These are phyloP conservation scores for Cardiospermum halicacabum DNA, from an alignment of 345 rosid genomes.

Conservation along the genomic window DNA sequence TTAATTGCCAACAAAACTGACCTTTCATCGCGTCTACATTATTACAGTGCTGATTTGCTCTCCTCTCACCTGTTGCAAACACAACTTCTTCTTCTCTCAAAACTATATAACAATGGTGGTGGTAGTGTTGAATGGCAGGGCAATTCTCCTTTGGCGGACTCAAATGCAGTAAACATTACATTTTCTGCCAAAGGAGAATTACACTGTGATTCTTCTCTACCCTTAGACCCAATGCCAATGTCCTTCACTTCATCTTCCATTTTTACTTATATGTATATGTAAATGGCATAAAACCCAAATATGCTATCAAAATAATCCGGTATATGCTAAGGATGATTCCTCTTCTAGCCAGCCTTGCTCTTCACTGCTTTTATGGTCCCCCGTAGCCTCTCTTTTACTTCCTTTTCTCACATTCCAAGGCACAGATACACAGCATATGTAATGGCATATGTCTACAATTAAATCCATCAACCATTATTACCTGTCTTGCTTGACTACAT, in stretches of 20 bases:
- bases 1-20: no score
- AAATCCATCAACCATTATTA: background rate
- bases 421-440: background rate
- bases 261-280: conserved; percentile 12
- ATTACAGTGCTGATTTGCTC: no score
- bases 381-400: conserved; percentile 12
- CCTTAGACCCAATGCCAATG: background rate
- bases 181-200: conserved; percentile 38
- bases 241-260: background rate
- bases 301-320: conserved; percentile 19
- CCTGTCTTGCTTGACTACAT: background rate
- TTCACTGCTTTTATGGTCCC: conserved; percentile 30
- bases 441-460: background rate
- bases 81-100: no score
- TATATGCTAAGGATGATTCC: conserved; percentile 36
- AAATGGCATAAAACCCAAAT: conserved; percentile 37
- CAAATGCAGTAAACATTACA: conserved; percentile 9
- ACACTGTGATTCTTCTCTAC: conserved; percentile 40
- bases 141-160: conserved; percentile 44
- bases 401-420: conserved; percentile 9
- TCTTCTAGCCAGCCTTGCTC: conserved; percentile 15
- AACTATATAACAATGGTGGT: background rate
- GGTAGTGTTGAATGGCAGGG: conserved; percentile 32
- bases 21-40: no score
- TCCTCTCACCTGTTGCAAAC: no score